Evolutionary conservation across 2,329 filamentous ascomycete species (phyloP), one percentile per base, ranked within the genome.

Genomic region (Didymellaceae sp.): DNA sequence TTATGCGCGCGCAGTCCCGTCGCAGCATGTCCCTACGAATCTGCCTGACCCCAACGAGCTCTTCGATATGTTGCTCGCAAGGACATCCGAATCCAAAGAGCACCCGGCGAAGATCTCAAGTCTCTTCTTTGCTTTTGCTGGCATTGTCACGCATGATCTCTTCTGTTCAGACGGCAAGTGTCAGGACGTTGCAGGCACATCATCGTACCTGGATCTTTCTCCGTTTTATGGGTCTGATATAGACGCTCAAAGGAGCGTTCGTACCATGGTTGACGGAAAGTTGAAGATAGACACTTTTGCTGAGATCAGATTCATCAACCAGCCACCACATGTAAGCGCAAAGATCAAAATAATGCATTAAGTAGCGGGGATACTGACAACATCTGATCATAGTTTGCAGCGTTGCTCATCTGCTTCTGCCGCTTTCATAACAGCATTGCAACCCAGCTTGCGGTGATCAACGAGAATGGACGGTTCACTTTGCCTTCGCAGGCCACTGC

Each of bases 341-440:
- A 7, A 6, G 7, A 25, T 25, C 1, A 25, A 25, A 25, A 7
- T 6, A 25, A 6, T 11, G 24, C 24, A 3, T 7, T 16, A 1
- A 26, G 10, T 22, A 22, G 9, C 31, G 7, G 9, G 1, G 16
- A 18, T 34, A 2, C 6, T 22, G n/a, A 28, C 11, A 6, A 2
- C 10, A 4, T 21, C 13, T 8, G 14, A 14, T 16, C 10, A 37
- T 14, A 39, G 22, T 26, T 26, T 28, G 24, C 22, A n/a, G 35
- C 82, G n/a, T 73, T 88, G 54, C 70, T 89, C 24, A 81, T 89
- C 50, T 80, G 86, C 67, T 88, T 86, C 76, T 80, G 78, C 52
- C 65, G 76, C 10, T 93, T 93, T 74, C 91, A 96, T 73, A 96
- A 96, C 73, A 82, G 92, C 58, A 83, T 91, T 0, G 90, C 87